These are phyloP conservation scores for Lichtheimia corymbifera DNA, from an alignment of 371 early-diverging fungal species.

Conservation along the genomic window DNA sequence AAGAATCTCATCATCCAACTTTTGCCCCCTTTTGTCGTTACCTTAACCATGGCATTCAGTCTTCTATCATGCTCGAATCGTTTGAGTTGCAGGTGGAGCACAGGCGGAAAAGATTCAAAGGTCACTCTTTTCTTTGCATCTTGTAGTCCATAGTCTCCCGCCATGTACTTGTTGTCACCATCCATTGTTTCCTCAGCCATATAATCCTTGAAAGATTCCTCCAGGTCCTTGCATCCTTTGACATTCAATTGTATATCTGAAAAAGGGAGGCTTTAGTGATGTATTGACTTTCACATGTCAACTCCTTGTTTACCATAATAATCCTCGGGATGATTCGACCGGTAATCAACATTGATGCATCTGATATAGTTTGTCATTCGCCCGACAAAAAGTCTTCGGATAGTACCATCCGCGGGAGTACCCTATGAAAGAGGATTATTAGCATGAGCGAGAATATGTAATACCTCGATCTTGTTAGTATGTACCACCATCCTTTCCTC, in stretches of 20 bases:
- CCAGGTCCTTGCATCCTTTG: constrained; percentile 85
- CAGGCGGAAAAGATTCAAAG: constrained; percentile 95
- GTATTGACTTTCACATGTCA: no score
- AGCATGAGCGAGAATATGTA: no score
- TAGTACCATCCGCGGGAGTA: constrained; percentile 93
- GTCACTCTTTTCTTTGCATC: constrained; percentile 97
- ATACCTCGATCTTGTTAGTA: no score
- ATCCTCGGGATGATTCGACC: constrained; percentile 87
- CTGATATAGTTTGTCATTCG: constrained; percentile 95
- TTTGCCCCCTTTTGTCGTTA: constrained; percentile 16
- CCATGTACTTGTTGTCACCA: constrained; percentile 97
- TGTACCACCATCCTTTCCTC: constrained; percentile 86
- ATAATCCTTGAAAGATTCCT: constrained; percentile 92
- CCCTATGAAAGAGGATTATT: constrained; percentile 40
- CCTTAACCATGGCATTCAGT: constrained; percentile 90
- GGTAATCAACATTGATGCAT: constrained; percentile 92
- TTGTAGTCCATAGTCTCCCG: constrained; percentile 96
- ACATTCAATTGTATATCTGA: constrained; percentile 95
- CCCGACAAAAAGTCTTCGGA: constrained; percentile 88
- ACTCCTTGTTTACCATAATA: constrained; percentile 31
- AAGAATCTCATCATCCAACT: no score
- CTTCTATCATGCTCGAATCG: constrained; percentile 97
- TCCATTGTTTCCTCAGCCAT: constrained; percentile 89
- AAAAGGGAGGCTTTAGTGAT: not conserved
- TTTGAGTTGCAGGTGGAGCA: constrained; percentile 97